These are phyloP conservation scores for Eucalyptus pauciflora DNA, from an alignment of 345 rosid species.

Conservation along the genomic window DNA sequence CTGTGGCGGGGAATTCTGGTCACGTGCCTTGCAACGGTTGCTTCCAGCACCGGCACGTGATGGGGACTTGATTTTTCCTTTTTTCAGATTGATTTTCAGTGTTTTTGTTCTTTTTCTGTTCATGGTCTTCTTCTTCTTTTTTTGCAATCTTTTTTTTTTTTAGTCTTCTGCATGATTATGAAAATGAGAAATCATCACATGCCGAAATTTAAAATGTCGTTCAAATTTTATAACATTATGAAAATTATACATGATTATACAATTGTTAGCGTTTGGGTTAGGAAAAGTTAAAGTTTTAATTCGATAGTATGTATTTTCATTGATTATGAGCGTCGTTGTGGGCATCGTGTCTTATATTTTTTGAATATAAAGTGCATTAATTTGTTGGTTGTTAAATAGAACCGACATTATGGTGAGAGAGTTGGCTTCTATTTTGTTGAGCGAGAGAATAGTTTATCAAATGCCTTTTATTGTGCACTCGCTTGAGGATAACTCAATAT, in stretches of 20 bases:
- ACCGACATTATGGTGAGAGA: no score
- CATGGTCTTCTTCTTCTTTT: neutral
- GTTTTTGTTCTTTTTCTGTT: neutral
- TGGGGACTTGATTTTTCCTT: neutral
- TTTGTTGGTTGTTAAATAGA: neutral
- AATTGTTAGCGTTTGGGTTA: neutral
- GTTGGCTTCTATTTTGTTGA: neutral
- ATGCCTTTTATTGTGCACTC: no score
- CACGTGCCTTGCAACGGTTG: neutral
- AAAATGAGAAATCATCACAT: neutral
- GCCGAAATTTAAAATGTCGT: neutral
- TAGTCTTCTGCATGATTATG: neutral
- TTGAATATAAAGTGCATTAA: no score
- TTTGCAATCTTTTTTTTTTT: neutral
- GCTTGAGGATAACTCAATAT: neutral
- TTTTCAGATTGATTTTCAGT: neutral
- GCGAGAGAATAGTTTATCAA: neutral
- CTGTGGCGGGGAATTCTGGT: neutral
- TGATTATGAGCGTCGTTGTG: no score
- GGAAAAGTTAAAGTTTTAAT: fast-evolving
- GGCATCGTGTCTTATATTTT: neutral
- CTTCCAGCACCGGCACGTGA: neutral
- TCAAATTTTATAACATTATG: neutral
- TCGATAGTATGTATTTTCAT: neutral
- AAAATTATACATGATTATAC: neutral